These are phyloP conservation scores for Hypoxylon rubiginosum DNA, from an alignment of 2,329 filamentous ascomycete genomes.

Conservation along the genomic window DNA sequence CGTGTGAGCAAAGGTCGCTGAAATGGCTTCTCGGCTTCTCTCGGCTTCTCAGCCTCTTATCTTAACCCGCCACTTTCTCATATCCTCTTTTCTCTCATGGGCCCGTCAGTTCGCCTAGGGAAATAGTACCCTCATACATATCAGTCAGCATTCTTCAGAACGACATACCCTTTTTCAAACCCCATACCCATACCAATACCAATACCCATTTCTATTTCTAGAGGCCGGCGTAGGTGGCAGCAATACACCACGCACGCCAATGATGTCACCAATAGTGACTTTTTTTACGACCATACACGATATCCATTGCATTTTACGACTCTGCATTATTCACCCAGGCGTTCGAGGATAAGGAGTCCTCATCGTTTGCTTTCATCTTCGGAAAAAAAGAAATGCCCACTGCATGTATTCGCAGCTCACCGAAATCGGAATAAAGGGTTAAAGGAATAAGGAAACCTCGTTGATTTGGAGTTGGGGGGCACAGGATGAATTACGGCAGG, in stretches of 20 bases:
- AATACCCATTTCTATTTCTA: slow-evolving; percentile 16
- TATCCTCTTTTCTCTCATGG: not conserved
- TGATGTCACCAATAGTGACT: slow-evolving; percentile 16
- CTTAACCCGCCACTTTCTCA: not conserved
- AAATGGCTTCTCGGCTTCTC: not conserved
- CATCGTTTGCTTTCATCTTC: slow-evolving; percentile 28
- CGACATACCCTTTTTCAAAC: too few species aligned
- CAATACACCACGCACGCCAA: slow-evolving; percentile 10
- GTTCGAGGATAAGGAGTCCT: slow-evolving; percentile 37
- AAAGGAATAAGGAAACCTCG: slow-evolving; percentile 7
- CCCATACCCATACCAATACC: slow-evolving; percentile 18
- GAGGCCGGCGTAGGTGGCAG: slow-evolving; percentile 10
- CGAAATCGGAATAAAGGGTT: slow-evolving; percentile 5
- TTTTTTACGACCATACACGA: slow-evolving; percentile 36
- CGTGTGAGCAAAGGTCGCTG: slow-evolving; percentile 53
- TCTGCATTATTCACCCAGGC: slow-evolving; percentile 36
- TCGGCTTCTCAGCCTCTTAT: too few species aligned
- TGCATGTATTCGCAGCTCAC: slow-evolving; percentile 3
- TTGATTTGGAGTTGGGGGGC: not conserved
- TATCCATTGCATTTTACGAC: slow-evolving; percentile 42
- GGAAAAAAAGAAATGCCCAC: slow-evolving; percentile 21
- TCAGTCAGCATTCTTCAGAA: slow-evolving; percentile 5
- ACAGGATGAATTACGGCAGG: slow-evolving; percentile 3
- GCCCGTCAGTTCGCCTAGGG: not conserved
- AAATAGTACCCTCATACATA: not conserved